A percentile compares a stretch with the other conserved stretches of the same genome.
Conservation (phyloP, 2,329 filamentous ascomycete species). For the Zymoseptoria ardabiliae region DNA sequence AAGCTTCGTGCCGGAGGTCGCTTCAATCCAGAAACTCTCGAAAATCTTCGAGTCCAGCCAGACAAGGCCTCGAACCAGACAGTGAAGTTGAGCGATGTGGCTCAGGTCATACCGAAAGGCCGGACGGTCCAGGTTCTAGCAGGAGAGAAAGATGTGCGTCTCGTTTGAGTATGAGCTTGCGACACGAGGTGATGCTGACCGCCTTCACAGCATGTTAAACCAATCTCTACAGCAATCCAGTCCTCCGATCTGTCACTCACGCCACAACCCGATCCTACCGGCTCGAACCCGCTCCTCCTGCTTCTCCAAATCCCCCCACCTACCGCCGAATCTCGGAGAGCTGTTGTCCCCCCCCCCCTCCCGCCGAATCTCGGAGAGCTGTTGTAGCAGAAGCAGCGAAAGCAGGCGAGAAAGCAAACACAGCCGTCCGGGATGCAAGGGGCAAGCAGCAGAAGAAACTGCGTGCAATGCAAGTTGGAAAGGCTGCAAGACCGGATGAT, state of each 20-base stretch:
- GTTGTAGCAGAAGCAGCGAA: conserved; percentile 30
- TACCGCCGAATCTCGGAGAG: conserved; percentile 45
- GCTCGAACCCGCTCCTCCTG: conserved; percentile 44
- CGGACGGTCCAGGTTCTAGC: conserved; percentile 55
- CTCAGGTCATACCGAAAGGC: conserved; percentile 60
- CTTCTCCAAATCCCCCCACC: conserved; percentile 51
- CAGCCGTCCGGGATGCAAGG: conserved; percentile 37
- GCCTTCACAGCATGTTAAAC: conserved; percentile 45
- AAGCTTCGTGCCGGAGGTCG: conserved; percentile 56
- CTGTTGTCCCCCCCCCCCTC: conserved; percentile 44
- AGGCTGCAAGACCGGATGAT: conserved; percentile 41
- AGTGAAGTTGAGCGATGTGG: conserved; percentile 53
- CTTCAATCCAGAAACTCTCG: conserved; percentile 55
- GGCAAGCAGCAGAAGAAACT: conserved; percentile 44
- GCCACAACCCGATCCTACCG: conserved; percentile 44
- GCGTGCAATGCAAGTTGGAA: conserved; percentile 37
- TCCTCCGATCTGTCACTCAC: conserved; percentile 43
- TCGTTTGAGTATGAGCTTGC: background rate
- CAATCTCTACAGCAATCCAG: conserved; percentile 47
- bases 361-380: conserved; percentile 43
- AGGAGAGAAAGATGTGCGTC: conserved; percentile 55
- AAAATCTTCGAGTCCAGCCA: conserved; percentile 53
- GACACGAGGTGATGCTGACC: conserved; percentile 7
- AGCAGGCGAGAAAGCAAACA: conserved; percentile 37
- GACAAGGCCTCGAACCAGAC: conserved; percentile 45